Percentiles rank a stretch among this genome's conserved stretches.
phyloP scores from a whole-genome alignment of 805 yeast genomes.

The Candida methanosorbosa region DNA sequence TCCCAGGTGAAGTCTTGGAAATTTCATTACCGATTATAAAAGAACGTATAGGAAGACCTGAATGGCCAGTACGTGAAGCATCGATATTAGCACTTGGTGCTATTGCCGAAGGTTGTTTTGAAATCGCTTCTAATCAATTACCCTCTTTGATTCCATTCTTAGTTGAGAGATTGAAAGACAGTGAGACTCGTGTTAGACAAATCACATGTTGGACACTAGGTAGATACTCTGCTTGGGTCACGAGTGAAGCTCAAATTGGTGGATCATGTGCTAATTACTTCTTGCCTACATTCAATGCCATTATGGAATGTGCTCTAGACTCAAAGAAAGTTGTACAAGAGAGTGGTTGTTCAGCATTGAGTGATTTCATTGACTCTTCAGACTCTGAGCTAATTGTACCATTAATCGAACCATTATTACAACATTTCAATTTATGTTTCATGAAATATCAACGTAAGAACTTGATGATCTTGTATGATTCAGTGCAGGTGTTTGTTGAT shows the following conservation, averaged over 20 bases:
- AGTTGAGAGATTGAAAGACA: slow-evolving; percentile 68
- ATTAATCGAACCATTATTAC: slow-evolving; percentile 56
- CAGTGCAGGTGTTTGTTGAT: slow-evolving; percentile 84
- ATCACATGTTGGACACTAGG: slow-evolving; percentile 95
- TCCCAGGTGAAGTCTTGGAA: slow-evolving; percentile 59
- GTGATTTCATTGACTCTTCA: slow-evolving; percentile 73
- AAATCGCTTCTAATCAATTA: slow-evolving; percentile 57
- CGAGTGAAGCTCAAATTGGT: slow-evolving; percentile 53
- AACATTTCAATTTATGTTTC: slow-evolving; percentile 69
- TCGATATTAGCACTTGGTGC: slow-evolving; percentile 94
- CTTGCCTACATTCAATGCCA: slow-evolving; percentile 68
- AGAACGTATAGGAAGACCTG: slow-evolving; percentile 53
- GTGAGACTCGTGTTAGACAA: slow-evolving; percentile 79
- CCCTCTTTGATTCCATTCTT: slow-evolving; percentile 80
- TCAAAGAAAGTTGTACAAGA: slow-evolving; percentile 90
- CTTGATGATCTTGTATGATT: slow-evolving; percentile 75
- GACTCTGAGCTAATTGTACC: slow-evolving; percentile 54
- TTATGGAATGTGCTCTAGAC: slow-evolving; percentile 71
- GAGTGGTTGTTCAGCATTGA: slow-evolving; percentile 82
- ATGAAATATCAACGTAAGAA: slow-evolving; percentile 73
- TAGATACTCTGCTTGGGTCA: slow-evolving; percentile 77
- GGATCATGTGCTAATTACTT: slow-evolving; percentile 61
- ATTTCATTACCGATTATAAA: slow-evolving; percentile 69
- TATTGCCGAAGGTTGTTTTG: slow-evolving; percentile 80
- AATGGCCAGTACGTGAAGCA: slow-evolving; percentile 91